Evolutionary conservation across 2,329 filamentous ascomycete species (phyloP), one percentile per base, ranked within the genome.

Genomic region (Xenosphaeropsis pyriputrescens): DNA sequence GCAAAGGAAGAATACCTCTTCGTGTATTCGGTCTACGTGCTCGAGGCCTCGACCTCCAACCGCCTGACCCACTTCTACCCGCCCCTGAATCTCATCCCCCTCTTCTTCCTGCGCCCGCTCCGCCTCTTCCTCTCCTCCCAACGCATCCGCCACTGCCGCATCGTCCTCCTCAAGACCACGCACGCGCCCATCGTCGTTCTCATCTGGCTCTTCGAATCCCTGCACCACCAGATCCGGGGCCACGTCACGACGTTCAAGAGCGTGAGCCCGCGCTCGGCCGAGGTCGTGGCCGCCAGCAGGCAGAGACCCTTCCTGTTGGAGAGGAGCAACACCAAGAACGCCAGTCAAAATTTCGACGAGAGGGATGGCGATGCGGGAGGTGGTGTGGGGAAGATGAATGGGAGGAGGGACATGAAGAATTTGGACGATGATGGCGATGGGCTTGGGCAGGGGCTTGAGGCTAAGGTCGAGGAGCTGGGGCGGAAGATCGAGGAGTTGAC

Each of bases 1-100:
- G 73, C 75, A 30, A 67, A 67, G 41, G 82, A 86, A 51, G 83
- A 89, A 56, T 88, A 88, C 50, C 66, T 88, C 26, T 86, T 83
- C 52, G 75, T 85, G 49, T 88, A 77, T 57, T 72, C 67, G 46
- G 67, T 74, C 36, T 75, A 76, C 54, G 75, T 76, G 46, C 64
- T 76, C 39, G 69, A 77, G 56, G 75, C 75, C 12, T 79, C 75
- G 35, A 80, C 77, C 32, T 76, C 72, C 48, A 79, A 79, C 47
- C 65, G 76, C 34, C 66, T 81, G 26, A 80, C 75, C 4, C 75
- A 80, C 56, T 81, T 80, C 52, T 79, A 78, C 49, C 76, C 76
- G 36, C 77, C 77, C 1, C 72, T 80, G 49, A 91, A 89, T 55
- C 68, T 91, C 30, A 63, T 89, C 33, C 78, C 83, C 6, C 65